These are phyloP conservation scores for Citrus inodora DNA, from an alignment of 345 rosid species.

Conservation along the genomic window DNA sequence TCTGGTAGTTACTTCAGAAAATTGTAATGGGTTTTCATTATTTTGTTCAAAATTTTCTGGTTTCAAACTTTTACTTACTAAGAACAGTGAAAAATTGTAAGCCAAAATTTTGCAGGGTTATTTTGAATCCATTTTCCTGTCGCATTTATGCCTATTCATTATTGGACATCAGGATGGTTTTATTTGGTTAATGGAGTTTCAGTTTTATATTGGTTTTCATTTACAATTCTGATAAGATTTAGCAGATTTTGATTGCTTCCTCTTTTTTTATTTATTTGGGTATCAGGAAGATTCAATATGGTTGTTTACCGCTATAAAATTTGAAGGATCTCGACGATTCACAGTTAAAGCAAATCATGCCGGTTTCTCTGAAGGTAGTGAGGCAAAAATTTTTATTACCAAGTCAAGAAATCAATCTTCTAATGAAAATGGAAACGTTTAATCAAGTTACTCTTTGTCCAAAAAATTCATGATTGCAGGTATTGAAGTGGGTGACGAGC, in stretches of 20 bases:
- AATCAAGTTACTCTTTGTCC: neutral
- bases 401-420: neutral
- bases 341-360: conserved; percentile 61
- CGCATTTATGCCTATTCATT: neutral
- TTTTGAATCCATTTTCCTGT: neutral
- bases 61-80: neutral
- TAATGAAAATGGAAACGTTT: neutral
- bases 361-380: conserved; percentile 65
- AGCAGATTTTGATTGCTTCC: no score
- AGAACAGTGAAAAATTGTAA: neutral
- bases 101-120: neutral
- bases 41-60: neutral
- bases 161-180: neutral
- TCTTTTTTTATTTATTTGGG: neutral
- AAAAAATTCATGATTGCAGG: conserved; percentile 28
- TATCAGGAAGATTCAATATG: conserved; percentile 62
- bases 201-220: neutral
- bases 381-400: neutral
- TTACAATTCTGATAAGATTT: neutral
- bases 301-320: conserved; percentile 51
- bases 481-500: conserved; percentile 64
- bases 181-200: neutral
- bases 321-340: conserved; percentile 48
- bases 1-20: neutral
- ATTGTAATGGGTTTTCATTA: neutral